Conservation (phyloP, 2,329 filamentous ascomycete species). For the Neocucurbitaria cava region DNA sequence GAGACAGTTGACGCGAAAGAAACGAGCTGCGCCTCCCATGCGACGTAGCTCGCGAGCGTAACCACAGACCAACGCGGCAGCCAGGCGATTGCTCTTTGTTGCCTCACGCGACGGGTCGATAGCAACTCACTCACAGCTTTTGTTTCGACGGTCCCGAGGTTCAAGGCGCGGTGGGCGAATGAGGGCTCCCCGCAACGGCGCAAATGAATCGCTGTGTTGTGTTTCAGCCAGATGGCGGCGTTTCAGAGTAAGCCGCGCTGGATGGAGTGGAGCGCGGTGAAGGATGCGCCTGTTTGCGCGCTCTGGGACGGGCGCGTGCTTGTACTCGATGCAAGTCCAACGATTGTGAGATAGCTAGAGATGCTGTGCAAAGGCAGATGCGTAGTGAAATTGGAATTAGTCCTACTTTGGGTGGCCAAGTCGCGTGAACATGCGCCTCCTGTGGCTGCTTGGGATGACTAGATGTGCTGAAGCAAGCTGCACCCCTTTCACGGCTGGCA, state of each 20-base stretch:
- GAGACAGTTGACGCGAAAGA: background rate
- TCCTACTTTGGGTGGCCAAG: conserved; percentile 1
- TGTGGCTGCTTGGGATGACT: too few relatives aligned
- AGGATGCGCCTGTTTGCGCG: conserved; percentile 1
- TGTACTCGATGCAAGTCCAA: background rate
- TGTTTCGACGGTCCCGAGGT: conserved; percentile 17
- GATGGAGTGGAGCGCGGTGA: conserved; percentile 9
- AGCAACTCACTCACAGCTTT: conserved; percentile 21
- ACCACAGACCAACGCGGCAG: background rate
- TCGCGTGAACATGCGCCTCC: background rate
- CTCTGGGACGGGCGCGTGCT: conserved; percentile 9
- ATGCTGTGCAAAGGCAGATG: background rate
- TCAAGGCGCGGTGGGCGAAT: conserved; percentile 31
- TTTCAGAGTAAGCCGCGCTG: conserved; percentile 36
- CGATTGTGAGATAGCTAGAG: conserved; percentile 2
- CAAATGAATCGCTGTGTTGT: conserved; percentile 37
- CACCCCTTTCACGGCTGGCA: conserved; percentile 4
- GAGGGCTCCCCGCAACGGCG: conserved; percentile 15
- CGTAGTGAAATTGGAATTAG: background rate
- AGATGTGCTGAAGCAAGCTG: background rate
- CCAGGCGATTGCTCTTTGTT: conserved; percentile 1
- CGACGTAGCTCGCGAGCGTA: background rate
- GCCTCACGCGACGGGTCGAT: conserved; percentile 30
- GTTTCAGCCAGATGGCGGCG: conserved; percentile 43
- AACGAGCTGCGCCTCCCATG: conserved; percentile 1